Conservation (phyloP, 2,329 filamentous ascomycete species). For the Aspergillus luchuensis region DNA sequence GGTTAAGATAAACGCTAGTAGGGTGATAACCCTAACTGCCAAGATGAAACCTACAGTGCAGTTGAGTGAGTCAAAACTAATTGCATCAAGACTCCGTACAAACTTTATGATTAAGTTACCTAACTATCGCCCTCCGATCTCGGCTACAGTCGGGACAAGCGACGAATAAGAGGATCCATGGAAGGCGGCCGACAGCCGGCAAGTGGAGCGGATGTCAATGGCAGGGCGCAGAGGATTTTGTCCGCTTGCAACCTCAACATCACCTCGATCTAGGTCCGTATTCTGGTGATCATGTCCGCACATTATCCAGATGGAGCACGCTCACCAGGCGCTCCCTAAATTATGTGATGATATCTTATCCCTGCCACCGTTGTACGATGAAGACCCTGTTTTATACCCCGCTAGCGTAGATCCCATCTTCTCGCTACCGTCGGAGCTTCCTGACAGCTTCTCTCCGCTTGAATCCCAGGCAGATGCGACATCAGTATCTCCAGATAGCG, state of each 20-base stretch:
- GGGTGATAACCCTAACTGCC: background rate
- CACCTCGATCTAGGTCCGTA: background rate
- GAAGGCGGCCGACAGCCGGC: background rate
- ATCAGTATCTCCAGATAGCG: background rate
- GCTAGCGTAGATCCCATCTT: background rate
- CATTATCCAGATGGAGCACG: background rate
- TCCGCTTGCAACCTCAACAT: background rate
- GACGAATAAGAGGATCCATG: background rate
- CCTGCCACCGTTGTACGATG: background rate
- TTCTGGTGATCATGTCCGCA: background rate
- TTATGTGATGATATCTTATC: background rate
- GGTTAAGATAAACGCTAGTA: background rate
- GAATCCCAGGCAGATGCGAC: background rate
- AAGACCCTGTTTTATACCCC: background rate
- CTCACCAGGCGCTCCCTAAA: background rate
- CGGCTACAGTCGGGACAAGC: background rate
- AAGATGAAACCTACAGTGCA: too few relatives aligned
- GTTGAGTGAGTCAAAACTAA: background rate
- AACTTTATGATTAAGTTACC: too few relatives aligned
- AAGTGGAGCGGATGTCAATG: conserved; percentile 1
- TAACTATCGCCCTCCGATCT: background rate
- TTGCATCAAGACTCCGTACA: too few relatives aligned
- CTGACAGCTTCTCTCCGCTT: background rate
- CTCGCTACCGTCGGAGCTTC: background rate
- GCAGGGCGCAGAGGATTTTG: background rate